These are phyloP conservation scores for Lathyrus sativus DNA, from an alignment of 306 rosid genomes.

Conservation along the genomic window DNA sequence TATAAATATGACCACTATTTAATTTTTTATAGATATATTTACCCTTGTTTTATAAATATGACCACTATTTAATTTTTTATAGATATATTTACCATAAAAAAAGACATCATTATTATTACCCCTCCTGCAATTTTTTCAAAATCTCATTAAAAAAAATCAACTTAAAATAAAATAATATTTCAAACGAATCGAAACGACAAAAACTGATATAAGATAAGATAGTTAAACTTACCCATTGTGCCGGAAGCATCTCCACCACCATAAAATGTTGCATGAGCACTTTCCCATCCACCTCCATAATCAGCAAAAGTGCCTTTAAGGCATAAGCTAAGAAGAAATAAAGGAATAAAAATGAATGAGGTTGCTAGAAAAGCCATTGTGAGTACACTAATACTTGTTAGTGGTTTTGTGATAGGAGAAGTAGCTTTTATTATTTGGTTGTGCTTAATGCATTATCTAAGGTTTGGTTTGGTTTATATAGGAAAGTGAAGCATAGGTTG, in stretches of 20 bases:
- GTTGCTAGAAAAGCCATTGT: slow-evolving; percentile 60
- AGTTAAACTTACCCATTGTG: slow-evolving; percentile 78
- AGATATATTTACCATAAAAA: too few relatives aligned
- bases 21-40: too few relatives aligned
- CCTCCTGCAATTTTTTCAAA: slow-evolving; percentile 62
- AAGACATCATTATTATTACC: too few relatives aligned
- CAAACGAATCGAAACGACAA: neutral
- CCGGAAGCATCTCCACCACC: slow-evolving; percentile 99
- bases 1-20: too few relatives aligned
- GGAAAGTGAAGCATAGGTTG: slow-evolving; percentile 38
- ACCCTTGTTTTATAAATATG: too few relatives aligned
- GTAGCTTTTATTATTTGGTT: slow-evolving; percentile 18
- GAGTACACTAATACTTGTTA: slow-evolving; percentile 1
- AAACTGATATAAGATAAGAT: too few relatives aligned
- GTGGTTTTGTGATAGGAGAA: slow-evolving; percentile 26
- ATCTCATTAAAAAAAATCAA: slow-evolving; percentile 33
- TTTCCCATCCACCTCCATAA: slow-evolving; percentile 76
- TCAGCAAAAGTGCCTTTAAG: slow-evolving; percentile 53
- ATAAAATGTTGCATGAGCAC: slow-evolving; percentile 92
- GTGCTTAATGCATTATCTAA: slow-evolving; percentile 45
- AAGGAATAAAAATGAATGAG: slow-evolving; percentile 52
- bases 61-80: too few relatives aligned
- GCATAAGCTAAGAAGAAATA: slow-evolving; percentile 50
- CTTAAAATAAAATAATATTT: neutral
- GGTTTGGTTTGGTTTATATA: slow-evolving; percentile 56